These are phyloP conservation scores for Kodamaea arcana DNA, from an alignment of 1,139 yeast species.

Conservation along the genomic window DNA sequence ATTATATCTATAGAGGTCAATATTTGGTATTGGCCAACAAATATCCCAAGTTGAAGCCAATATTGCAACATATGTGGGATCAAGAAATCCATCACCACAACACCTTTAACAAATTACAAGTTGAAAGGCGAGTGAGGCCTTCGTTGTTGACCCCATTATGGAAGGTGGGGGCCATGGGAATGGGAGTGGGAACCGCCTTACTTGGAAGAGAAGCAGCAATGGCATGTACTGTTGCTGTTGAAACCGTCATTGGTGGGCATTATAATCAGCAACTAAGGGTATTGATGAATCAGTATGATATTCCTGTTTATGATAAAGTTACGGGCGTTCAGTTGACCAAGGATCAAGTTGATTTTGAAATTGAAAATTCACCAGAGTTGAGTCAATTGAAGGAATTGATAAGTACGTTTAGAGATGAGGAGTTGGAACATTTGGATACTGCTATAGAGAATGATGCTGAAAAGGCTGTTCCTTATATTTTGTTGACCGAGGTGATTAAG, in stretches of 20 bases:
- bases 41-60: conserved; percentile 65
- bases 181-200: conserved; percentile 85
- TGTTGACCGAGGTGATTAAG: conserved; percentile 85
- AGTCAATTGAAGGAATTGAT: conserved; percentile 56
- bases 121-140: conserved; percentile 80
- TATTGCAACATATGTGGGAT: conserved; percentile 95
- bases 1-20: conserved; percentile 90
- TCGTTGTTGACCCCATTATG: conserved; percentile 87
- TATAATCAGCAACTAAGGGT: conserved; percentile 86
- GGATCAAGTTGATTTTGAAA: conserved; percentile 23
- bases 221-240: conserved; percentile 99
- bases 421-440: conserved; percentile 89
- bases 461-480: conserved; percentile 85
- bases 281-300: conserved; percentile 55
- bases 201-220: conserved; percentile 94
- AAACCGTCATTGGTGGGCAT: conserved; percentile 95
- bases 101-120: conserved; percentile 76
- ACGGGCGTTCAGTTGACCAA: conserved; percentile 29
- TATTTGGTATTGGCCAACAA: conserved; percentile 68
- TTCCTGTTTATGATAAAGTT: conserved; percentile 42
- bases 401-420: conserved; percentile 86
- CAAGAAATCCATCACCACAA: conserved; percentile 89
- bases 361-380: conserved; percentile 51
- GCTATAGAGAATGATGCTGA: conserved; percentile 91
- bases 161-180: conserved; percentile 83